Conservation (phyloP, 805 yeast genomes). For the Candida sanyiensis region DNA sequence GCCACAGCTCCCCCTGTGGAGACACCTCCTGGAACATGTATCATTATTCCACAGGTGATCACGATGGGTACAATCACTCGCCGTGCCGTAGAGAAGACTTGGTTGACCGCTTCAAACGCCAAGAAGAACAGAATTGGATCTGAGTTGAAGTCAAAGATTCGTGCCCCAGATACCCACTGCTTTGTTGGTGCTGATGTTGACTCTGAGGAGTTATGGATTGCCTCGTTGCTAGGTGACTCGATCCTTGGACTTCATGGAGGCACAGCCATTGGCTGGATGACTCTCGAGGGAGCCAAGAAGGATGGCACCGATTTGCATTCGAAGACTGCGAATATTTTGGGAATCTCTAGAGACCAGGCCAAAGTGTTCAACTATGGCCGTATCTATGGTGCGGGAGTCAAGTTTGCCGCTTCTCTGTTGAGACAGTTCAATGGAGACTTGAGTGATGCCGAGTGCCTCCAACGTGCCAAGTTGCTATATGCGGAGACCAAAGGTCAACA, state of each 20-base stretch:
- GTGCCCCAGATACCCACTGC: constrained; percentile 83
- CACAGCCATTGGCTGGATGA: constrained; percentile 99
- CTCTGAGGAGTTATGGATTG: constrained; percentile 97
- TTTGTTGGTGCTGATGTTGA: constrained; percentile 99
- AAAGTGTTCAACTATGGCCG: constrained; percentile 95
- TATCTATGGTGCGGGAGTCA: constrained; percentile 95
- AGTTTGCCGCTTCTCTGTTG: constrained; percentile 78
- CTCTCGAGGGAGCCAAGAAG: constrained; percentile 87
- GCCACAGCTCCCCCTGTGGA: background rate
- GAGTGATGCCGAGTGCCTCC: constrained; percentile 58
- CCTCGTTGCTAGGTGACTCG: constrained; percentile 90
- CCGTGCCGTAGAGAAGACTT: constrained; percentile 93
- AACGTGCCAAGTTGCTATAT: constrained; percentile 63
- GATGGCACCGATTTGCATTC: constrained; percentile 95
- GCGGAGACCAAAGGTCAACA: constrained; percentile 75
- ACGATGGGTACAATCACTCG: constrained; percentile 97
- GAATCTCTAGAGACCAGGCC: constrained; percentile 87
- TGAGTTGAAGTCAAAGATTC: constrained; percentile 79
- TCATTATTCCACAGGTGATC: constrained; percentile 77
- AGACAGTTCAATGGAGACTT: constrained; percentile 76
- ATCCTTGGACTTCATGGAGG: constrained; percentile 88
- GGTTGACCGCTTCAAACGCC: constrained; percentile 97
- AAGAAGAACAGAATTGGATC: constrained; percentile 83
- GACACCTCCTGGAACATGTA: constrained; percentile 13
- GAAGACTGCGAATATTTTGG: constrained; percentile 83